These are phyloP conservation scores for Botrytis byssoidea DNA, from an alignment of 2,329 filamentous ascomycete genomes.

Conservation along the genomic window DNA sequence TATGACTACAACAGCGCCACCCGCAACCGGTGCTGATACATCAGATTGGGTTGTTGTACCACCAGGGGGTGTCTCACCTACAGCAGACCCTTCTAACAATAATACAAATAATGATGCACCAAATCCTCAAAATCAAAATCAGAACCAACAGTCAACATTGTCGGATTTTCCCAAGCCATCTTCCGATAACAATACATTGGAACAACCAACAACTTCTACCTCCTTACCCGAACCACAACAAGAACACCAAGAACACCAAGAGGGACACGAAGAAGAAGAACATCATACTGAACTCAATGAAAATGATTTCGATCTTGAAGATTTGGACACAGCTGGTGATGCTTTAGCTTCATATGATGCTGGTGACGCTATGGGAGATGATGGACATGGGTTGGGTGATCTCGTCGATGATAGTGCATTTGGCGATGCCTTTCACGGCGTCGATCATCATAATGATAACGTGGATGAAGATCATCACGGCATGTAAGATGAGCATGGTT, in stretches of 20 bases:
- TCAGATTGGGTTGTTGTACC: constrained; percentile 77
- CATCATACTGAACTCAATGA: constrained; percentile 42
- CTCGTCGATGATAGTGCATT: constrained; percentile 76
- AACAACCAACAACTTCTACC: constrained; percentile 4
- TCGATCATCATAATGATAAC: constrained; percentile 41
- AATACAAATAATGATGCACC: background rate
- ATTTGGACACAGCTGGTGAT: constrained; percentile 70
- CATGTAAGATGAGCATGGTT: constrained; percentile 10
- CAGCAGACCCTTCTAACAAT: constrained; percentile 21
- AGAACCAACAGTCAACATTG: background rate
- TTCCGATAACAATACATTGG: constrained; percentile 12
- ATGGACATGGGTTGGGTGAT: constrained; percentile 55
- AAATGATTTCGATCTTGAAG: constrained; percentile 63
- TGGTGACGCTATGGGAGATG: constrained; percentile 46
- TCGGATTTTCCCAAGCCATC: constrained; percentile 9
- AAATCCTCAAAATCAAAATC: background rate
- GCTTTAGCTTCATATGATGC: constrained; percentile 66
- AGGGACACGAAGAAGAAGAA: constrained; percentile 30
- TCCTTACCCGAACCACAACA: constrained; percentile 19
- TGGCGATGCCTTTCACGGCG: constrained; percentile 76
- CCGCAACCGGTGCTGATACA: constrained; percentile 46
- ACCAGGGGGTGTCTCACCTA: constrained; percentile 53
- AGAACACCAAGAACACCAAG: background rate
- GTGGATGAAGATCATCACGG: constrained; percentile 22
- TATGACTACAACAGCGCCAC: constrained; percentile 21